phyloP scores from a whole-genome alignment of 202 grass and related monocot species.

The Schoenoplectus tabernaemontani region DNA sequence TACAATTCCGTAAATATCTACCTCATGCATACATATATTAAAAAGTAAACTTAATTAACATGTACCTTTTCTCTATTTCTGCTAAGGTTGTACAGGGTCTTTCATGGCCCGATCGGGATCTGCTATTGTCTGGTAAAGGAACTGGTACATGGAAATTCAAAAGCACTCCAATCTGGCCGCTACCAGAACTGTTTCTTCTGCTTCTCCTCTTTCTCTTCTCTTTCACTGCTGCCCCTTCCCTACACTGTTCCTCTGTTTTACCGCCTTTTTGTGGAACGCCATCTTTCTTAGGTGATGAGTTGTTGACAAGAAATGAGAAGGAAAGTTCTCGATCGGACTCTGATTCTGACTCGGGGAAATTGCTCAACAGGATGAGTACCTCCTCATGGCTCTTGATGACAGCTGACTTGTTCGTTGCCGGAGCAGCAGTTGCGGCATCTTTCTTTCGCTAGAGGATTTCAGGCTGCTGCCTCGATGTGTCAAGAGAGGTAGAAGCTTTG shows the following conservation, averaged over 20 bases:
- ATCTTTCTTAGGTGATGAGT: neutral
- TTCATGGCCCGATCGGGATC: neutral
- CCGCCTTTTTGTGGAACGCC: neutral
- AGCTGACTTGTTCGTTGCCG: neutral
- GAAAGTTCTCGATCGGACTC: conserved; percentile 28
- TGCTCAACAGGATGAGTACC: conserved; percentile 20
- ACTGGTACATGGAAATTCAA: conserved; percentile 1
- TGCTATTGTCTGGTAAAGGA: neutral
- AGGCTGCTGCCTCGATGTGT: neutral
- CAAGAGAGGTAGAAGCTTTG: neutral
- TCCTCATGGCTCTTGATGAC: conserved; percentile 9
- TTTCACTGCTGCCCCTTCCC: neutral
- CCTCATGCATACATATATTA: neutral
- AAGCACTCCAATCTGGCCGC: neutral
- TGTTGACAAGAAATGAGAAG: conserved; percentile 15
- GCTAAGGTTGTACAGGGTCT: neutral
- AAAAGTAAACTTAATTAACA: neutral
- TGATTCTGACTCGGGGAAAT: neutral
- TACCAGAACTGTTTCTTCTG: conserved; percentile 5
- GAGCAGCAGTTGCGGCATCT: too few species aligned
- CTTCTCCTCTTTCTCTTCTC: conserved; percentile 11
- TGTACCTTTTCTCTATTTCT: conserved; percentile 19
- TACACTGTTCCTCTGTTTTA: neutral
- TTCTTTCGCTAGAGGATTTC: too few species aligned
- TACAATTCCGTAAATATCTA: too few species aligned